Evolutionary conservation across 305 asterid species (phyloP), one percentile per base, ranked within the genome.

Genomic region (Rubia tinctorum): DNA sequence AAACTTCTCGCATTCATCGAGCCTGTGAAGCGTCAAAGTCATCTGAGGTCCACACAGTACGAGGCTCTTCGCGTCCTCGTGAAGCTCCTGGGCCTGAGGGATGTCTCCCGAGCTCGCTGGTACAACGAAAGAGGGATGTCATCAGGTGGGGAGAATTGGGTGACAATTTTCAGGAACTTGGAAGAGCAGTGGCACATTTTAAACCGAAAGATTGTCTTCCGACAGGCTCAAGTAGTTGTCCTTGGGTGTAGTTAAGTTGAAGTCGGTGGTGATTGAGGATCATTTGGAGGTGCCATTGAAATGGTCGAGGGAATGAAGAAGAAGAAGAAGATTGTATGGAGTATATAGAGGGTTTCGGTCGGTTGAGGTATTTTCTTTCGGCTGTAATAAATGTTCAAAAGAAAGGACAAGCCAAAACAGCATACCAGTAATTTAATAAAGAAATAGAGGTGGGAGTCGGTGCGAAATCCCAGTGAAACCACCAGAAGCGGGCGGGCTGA

Each of bases 11-110:
- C 95, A 80, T 67, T 91, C 95, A 39, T 89, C 91, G 14, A 91
- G 79, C 77, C 90, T 72, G 62, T 89, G 87, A 44, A 91, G 91
- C 82, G 93, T 80, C 0, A 93, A 93, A n/a, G 96, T 88, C 96
- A 89, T 88, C 56, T 89, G 97, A 7, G 92, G 78, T 23, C 96
- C 96, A 1, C 93, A 91, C 0, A 89, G 83, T 0, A 89, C 93
- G 18, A 91, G 90, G 66, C 85, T 87, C 69, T 74, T 84, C 0
- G 86, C 86, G 17, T 89, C 96, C 82, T 88, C 82, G 2, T 77
- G 68, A 8, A 86, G 86, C 51, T 85, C 81, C 65, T 88, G 82
- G 0, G 75, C 85, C 73, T 84, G 75, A 37, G 66, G 18, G 95
- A 84, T 12, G 76, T 74, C n/a, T 89, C 79, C 14, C 45, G 68